Base-by-base conservation (phyloP, 2,329 filamentous ascomycete genomes). In the Pseudopyrenochaeta lycopersici region DNA sequence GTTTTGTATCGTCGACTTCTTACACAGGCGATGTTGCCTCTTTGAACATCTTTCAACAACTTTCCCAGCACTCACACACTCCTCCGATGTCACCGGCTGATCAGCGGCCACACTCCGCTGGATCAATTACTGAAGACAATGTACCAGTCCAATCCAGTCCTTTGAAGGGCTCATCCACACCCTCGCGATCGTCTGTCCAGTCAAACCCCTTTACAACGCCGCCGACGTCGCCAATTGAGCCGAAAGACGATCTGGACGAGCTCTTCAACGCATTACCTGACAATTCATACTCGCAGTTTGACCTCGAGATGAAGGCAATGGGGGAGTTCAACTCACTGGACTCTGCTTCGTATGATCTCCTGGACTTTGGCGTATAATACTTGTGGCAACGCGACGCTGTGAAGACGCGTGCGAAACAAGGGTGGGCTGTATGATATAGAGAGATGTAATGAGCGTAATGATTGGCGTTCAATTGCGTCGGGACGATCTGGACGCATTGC, bases 261-360 rank as follows among this genome's bases (percentile, higher is more conserved):
- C 56, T 76, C 11, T 76, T 76, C 54, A 62, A 67, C 49, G 56
- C 62, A 1, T 58, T 72, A 31, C 67, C 67, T 3, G 71, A 75
- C 31, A 65, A 53, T 40, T 62, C 66, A 4, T 73, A 68, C 50
- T 75, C 73, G 15, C 72, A 75, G 20, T 76, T 74, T 33, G 73
- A 76, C 17, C 68, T 76, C 17, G 73, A 75, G 59, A 73, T 76
- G 71, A 73, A 74, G 51, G 73, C 73, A 1, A 73, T 76, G 67
- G 62, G 63, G 41, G 72, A 74, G 11, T 74, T 72, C 41, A 63
- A 68, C 17, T 68, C 64, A 6, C 47, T 71, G 10, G 72, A 76
- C 49, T 59, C 60, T 10, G 58, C 53, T 27, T 61, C 56, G 11
- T 75, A 71, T 54, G 71, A 74, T 44, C 68, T 75, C 35, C 59